A percentile compares a stretch with the other conserved stretches of the same genome.
Conservation (phyloP, 139 green algal genomes). For the Coelastrella sp. region DNA sequence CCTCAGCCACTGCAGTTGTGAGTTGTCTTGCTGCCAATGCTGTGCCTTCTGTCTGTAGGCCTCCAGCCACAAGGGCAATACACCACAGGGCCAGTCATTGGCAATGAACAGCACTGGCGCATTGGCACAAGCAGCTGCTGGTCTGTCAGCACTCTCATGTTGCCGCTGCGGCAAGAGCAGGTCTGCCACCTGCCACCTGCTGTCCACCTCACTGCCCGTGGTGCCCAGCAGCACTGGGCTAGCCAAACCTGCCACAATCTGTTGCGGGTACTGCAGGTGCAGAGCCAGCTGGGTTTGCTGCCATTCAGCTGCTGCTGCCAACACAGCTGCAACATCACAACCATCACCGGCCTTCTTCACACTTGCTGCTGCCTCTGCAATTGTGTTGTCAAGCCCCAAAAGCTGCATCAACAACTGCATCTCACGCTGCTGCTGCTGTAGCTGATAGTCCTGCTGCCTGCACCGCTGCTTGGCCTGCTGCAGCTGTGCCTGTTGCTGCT, state of each 20-base stretch:
- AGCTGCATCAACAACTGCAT: constrained; percentile 22
- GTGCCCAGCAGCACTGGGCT: constrained; percentile 42
- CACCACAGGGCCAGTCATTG: constrained; percentile 73
- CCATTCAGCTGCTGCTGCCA: not conserved
- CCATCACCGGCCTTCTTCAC: not conserved
- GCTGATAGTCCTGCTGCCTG: not conserved
- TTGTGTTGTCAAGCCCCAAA: constrained; percentile 15
- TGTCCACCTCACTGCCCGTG: constrained; percentile 35
- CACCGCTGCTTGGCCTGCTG: not conserved
- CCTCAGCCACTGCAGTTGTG: constrained; percentile 31
- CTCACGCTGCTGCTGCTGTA: constrained; percentile 1
- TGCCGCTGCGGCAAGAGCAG: not conserved
- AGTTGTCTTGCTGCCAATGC: constrained; percentile 21
- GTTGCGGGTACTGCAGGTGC: constrained; percentile 30
- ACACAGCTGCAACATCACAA: not conserved
- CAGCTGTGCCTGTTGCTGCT: not conserved
- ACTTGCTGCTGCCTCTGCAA: not conserved
- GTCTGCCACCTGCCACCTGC: constrained; percentile 34
- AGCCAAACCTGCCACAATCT: constrained; percentile 18
- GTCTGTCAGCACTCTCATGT: not conserved
- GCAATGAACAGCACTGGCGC: constrained; percentile 63
- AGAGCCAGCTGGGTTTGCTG: not conserved
- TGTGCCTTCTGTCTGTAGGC: constrained; percentile 51
- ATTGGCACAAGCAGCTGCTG: not conserved
- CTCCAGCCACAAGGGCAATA: constrained; percentile 71